Conservation (phyloP, 208 protist species). For the Leishmania tarentolae region DNA sequence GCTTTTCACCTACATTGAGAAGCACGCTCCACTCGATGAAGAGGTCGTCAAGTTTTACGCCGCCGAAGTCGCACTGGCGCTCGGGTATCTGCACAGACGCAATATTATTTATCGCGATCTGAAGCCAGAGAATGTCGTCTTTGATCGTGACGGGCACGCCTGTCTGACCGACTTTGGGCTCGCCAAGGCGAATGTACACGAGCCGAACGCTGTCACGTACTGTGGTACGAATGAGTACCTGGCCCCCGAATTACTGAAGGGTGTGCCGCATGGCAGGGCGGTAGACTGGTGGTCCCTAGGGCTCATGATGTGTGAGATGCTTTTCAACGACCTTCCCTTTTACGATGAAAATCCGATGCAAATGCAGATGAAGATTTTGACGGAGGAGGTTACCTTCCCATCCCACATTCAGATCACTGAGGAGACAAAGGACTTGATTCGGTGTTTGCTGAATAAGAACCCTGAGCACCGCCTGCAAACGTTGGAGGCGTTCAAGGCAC, state of each 20-base stretch:
- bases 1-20: slow-evolving; percentile 85
- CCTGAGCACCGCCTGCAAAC: slow-evolving; percentile 74
- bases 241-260: slow-evolving; percentile 93
- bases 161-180: slow-evolving; percentile 92
- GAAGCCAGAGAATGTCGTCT: slow-evolving; percentile 92
- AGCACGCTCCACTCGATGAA: slow-evolving; percentile 65
- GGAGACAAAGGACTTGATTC: slow-evolving; percentile 77
- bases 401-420: slow-evolving; percentile 44
- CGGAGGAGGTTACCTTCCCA: slow-evolving; percentile 59
- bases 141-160: slow-evolving; percentile 85
- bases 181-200: slow-evolving; percentile 75
- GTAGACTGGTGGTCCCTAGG: slow-evolving; percentile 99
- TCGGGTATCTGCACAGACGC: slow-evolving; percentile 91
- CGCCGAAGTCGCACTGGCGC: slow-evolving; percentile 88
- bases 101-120: slow-evolving; percentile 94
- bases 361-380: slow-evolving; percentile 89
- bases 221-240: slow-evolving; percentile 92
- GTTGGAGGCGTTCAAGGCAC: slow-evolving; percentile 79
- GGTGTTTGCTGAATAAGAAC: slow-evolving; percentile 80
- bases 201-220: slow-evolving; percentile 79
- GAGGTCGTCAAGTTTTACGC: slow-evolving; percentile 90
- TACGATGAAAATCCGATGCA: slow-evolving; percentile 86
- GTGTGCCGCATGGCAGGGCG: slow-evolving; percentile 89
- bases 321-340: slow-evolving; percentile 94
- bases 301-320: slow-evolving; percentile 96